Base-by-base conservation (phyloP, 768 basidiomycete genomes). In the Amanita molliuscula region DNA sequence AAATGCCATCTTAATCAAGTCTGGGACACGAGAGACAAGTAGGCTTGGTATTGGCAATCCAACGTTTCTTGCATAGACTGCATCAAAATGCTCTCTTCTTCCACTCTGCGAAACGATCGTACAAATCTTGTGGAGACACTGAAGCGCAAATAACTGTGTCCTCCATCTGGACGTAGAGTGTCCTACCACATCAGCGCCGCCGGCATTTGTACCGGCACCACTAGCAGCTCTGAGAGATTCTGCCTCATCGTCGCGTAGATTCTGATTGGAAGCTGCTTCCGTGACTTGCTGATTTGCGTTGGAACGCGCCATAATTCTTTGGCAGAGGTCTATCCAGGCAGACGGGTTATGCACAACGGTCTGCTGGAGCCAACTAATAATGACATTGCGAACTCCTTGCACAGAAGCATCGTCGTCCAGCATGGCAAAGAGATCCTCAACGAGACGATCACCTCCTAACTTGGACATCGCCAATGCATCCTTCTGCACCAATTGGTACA, bases 271-370 rank as follows among this genome's bases (percentile, higher is more conserved):
- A 0, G 81, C 75, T 3, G 81, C 79, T 53, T 88, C 81, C 1
- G 76, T 74, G 11, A 77, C 79, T 58, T 81, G 84, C 58, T 87
- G 88, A 2, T 84, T 82, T 1, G 88, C 89, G 4, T 90, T 92
- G 9, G 92, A 94, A 8, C 89, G 77, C 5, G 89, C 83, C 92
- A 99, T 97, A 61, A 99, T 98, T 21, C 92, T 74, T 64, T 97
- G 95, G 59, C 95, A 98, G 1, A 98, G 74, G 60, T 94, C 93
- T 50, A 99, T 96, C 96, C 96, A 99, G 1, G 94, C 96, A 0
- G 88, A 92, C 0, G 96, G 95, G 54, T 93, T 89, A 50, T 88
- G 79, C 16, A 88, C 75, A 1, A 91, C 94, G 0, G 96, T 98
- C 64, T 99, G 96, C 54, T 87, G 81, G 6, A 98, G 72, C 96